A percentile compares a stretch with the other conserved stretches of the same genome.
phyloP scores from a whole-genome alignment of 2,329 filamentous ascomycete species.

The Pseudogymnoascus sp. region DNA sequence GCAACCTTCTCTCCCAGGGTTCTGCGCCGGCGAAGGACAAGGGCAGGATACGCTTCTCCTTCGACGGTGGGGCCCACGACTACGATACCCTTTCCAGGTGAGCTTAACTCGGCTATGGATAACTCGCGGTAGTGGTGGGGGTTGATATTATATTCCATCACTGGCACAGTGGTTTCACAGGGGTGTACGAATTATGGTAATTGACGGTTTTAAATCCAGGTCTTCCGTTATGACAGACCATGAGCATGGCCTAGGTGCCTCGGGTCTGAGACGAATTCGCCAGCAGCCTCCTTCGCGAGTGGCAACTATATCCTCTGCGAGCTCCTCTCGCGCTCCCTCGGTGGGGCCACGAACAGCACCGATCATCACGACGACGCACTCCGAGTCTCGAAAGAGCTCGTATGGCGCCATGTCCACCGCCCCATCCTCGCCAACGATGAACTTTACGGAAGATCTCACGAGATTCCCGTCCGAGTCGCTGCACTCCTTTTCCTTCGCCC shows the following conservation, averaged over 20 bases:
- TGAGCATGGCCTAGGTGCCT: constrained; percentile 77
- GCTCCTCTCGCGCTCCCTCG: constrained; percentile 51
- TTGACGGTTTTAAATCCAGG: constrained; percentile 37
- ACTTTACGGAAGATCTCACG: constrained; percentile 78
- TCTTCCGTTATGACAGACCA: constrained; percentile 77
- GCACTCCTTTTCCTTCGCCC: constrained; percentile 96
- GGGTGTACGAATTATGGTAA: constrained; percentile 3
- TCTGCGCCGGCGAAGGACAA: constrained; percentile 39
- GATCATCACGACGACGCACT: constrained; percentile 36
- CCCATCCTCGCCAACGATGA: constrained; percentile 58
- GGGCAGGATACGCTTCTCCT: constrained; percentile 62
- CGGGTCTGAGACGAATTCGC: constrained; percentile 86
- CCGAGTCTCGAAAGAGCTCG: constrained; percentile 25
- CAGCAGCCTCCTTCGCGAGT: constrained; percentile 66
- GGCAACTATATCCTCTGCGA: constrained; percentile 57
- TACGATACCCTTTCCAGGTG: constrained; percentile 70
- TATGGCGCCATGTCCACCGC: constrained; percentile 35
- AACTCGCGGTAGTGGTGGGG: not conserved
- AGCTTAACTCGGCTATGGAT: constrained; percentile 27
- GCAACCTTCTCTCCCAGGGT: constrained; percentile 43
- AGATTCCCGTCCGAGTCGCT: constrained; percentile 93
- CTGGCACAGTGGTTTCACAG: not conserved
- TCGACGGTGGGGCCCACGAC: constrained; percentile 59
- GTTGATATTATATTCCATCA: not conserved
- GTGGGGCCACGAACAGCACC: constrained; percentile 54